These are phyloP conservation scores for Yamadazyma trypodendri DNA, from an alignment of 1,139 yeast genomes.

Conservation along the genomic window DNA sequence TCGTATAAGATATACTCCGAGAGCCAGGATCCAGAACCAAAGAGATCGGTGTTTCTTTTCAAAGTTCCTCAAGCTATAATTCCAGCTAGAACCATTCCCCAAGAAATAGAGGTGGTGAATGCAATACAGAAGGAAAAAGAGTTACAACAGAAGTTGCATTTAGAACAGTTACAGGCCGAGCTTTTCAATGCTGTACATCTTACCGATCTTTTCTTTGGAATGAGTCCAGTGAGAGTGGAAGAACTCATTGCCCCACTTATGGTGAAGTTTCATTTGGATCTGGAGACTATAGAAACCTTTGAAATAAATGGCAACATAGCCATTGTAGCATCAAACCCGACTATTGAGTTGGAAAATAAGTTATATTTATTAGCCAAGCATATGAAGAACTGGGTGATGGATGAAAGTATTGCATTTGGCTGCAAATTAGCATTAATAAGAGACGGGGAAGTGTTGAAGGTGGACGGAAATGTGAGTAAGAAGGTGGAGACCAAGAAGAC, in stretches of 20 bases:
- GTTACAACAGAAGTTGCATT: constrained; percentile 20
- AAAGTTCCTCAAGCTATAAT: constrained; percentile 32
- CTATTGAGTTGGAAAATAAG: constrained; percentile 31
- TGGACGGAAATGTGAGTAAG: constrained; percentile 18
- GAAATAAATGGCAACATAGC: constrained; percentile 4
- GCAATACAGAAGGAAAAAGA: constrained; percentile 21
- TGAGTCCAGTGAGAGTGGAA: constrained; percentile 38
- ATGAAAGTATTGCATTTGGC: constrained; percentile 47
- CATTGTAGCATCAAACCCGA: constrained; percentile 12
- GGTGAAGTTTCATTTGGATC: constrained; percentile 22
- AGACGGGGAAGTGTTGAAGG: constrained; percentile 31
- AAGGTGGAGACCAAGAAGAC: constrained; percentile 5
- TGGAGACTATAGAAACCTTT: constrained; percentile 8
- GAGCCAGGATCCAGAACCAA: constrained; percentile 81
- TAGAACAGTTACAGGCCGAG: constrained; percentile 11
- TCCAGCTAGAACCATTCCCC: constrained; percentile 33
- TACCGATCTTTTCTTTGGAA: constrained; percentile 54
- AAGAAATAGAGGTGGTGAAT: constrained; percentile 27
- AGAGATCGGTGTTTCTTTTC: constrained; percentile 66
- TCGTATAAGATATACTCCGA: constrained; percentile 61
- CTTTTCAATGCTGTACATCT: constrained; percentile 55
- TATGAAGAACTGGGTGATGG: constrained; percentile 31
- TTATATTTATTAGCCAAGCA: constrained; percentile 31
- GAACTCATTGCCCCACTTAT: constrained; percentile 19
- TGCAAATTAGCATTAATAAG: constrained; percentile 47